These are phyloP conservation scores for Ceratobasidium sp. DNA, from an alignment of 1,284 basidiomycete genomes.

Conservation along the genomic window DNA sequence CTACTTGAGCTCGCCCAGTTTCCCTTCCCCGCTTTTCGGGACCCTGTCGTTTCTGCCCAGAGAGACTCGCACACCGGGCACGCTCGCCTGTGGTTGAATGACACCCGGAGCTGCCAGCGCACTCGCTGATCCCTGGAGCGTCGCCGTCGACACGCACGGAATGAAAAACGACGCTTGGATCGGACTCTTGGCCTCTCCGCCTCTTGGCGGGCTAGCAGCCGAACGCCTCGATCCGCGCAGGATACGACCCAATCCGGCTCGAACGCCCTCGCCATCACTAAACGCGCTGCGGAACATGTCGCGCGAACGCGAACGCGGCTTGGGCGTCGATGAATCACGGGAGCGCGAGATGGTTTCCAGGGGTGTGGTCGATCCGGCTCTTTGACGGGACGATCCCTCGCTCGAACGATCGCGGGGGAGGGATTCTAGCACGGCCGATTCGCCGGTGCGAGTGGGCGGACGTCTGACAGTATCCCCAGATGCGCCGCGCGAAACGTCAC, in stretches of 20 bases:
- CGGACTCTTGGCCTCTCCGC: neutral
- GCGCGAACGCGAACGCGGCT: conserved; percentile 19
- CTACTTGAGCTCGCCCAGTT: neutral
- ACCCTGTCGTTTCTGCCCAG: neutral
- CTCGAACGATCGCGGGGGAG: conserved; percentile 3
- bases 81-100: neutral
- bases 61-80: conserved; percentile 10
- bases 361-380: conserved; percentile 21
- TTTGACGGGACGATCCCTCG: neutral
- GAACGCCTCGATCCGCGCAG: conserved; percentile 16
- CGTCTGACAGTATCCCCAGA: conserved; percentile 21
- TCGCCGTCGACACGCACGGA: conserved; percentile 7
- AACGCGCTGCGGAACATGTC: conserved; percentile 20
- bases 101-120: neutral
- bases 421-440: too few species aligned
- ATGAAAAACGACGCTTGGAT: conserved; percentile 13
- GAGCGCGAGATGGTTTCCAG: conserved; percentile 2
- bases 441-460: neutral
- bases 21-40: conserved; percentile 4
- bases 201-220: conserved; percentile 1
- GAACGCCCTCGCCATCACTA: conserved; percentile 30
- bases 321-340: neutral
- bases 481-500: conserved; percentile 9
- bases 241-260: conserved; percentile 16
- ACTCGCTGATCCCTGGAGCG: conserved; percentile 17